Evolutionary conservation across 495 filamentous ascomycete species (phyloP), one percentile per base, ranked within the genome.

Genomic region (Melanomma pulvis-pyrius): DNA sequence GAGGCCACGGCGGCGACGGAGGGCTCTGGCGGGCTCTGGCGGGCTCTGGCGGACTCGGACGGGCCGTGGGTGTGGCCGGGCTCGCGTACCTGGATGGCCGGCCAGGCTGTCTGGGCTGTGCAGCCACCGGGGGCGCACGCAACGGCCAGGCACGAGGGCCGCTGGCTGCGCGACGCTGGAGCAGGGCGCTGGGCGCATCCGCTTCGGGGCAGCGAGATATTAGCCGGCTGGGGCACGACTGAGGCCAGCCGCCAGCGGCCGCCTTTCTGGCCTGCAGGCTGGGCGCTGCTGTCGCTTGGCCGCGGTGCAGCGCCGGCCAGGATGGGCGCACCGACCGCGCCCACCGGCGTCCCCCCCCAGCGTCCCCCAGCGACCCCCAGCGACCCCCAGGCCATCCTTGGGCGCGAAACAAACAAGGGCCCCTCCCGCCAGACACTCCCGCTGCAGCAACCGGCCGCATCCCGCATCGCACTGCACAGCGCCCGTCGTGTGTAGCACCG

Each of bases 61-160:
- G 61, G 36, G 50, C 46, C 65, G 46, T 56, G 59, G 59, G 8
- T 22, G 41, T 62, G 41, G 63, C 62, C 52, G 47, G 15, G 7
- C 30, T 55, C 54, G 67, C 61, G 67, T 70, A 70, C 67, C 67
- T 70, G 67, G 60, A 39, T 22, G 39, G 32, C 6, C 32, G 6
- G 32, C 6, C 32, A 6, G 32, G 6, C 39, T n/a, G n/a, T n/a
- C n/a, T n/a, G n/a, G 47, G 26, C 50, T 61, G 22, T 53, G 52
- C 48, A 54, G 68, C 68, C 68, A 70, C 63, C 50, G 59, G 63
- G n/a, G n/a, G 64, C 58, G 67, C 68, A 39, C 17, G 52, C 63
- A 59, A 67, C 68, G 68, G 59, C 65, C 34, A 28, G 41, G 56
- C 59, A 51, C 57, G 65, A 49, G 34, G 32, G 8, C 41, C 29